A percentile compares a stretch with the other conserved stretches of the same genome.
Conservation (phyloP, 1,284 basidiomycete species). For the Sporisorium iseilematis-ciliati region DNA sequence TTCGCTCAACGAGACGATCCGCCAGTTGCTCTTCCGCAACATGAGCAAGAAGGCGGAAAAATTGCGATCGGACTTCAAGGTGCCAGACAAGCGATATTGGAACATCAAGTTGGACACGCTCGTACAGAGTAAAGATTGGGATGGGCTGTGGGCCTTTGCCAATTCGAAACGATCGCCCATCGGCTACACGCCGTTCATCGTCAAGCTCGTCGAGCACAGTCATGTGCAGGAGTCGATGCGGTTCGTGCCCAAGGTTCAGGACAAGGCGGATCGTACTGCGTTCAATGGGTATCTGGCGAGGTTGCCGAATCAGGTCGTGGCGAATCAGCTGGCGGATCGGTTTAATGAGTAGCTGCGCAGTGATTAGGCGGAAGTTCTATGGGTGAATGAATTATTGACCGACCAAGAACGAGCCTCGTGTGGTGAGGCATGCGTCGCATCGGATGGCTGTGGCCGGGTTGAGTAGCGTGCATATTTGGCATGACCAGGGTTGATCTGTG, state of each 20-base stretch:
- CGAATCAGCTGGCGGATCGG: constrained; percentile 41
- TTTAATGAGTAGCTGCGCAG: constrained; percentile 31
- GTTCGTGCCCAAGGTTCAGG: constrained; percentile 54
- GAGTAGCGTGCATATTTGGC: constrained; percentile 43
- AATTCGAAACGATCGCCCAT: constrained; percentile 82
- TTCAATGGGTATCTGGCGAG: constrained; percentile 35
- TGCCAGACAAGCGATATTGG: constrained; percentile 62
- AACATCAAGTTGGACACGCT: constrained; percentile 56
- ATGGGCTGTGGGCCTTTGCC: constrained; percentile 57
- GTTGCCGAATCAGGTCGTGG: constrained; percentile 30
- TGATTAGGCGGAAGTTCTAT: too few relatives aligned
- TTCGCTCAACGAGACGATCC: constrained; percentile 63
- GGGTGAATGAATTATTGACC: constrained; percentile 18
- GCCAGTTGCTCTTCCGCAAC: constrained; percentile 54
- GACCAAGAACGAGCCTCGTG: constrained; percentile 22
- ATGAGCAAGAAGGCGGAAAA: constrained; percentile 64
- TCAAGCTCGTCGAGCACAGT: constrained; percentile 56
- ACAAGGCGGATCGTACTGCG: constrained; percentile 55
- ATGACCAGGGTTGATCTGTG: constrained; percentile 20
- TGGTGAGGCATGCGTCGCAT: constrained; percentile 40
- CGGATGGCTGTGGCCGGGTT: constrained; percentile 14
- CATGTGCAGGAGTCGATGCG: constrained; percentile 57
- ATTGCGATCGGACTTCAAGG: constrained; percentile 63
- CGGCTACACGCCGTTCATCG: constrained; percentile 75
- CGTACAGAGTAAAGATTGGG: constrained; percentile 54